These are phyloP conservation scores for Citrus sp. DNA, from an alignment of 345 rosid genomes.

Conservation along the genomic window DNA sequence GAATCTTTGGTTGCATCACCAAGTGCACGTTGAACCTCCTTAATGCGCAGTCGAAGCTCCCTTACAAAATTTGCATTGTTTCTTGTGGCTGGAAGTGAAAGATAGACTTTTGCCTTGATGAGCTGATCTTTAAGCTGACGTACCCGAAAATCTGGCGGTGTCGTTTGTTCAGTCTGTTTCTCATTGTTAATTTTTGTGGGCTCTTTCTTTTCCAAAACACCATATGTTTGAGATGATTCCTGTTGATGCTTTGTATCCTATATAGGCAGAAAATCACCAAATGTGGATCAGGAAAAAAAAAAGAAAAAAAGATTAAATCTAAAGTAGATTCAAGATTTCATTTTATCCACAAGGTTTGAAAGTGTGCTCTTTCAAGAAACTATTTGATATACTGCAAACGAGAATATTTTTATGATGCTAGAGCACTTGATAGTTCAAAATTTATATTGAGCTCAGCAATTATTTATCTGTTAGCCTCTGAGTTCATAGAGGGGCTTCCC, in stretches of 20 bases:
- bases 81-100: conserved; percentile 73
- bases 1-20: conserved; percentile 78
- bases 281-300: neutral
- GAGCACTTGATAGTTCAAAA: neutral
- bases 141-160: conserved; percentile 59
- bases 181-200: conserved; percentile 24
- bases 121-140: conserved; percentile 88
- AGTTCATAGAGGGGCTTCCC: neutral
- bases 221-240: conserved; percentile 29
- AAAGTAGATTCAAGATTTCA: neutral
- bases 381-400: neutral
- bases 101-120: conserved; percentile 83
- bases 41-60: conserved; percentile 81
- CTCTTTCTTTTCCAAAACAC: conserved; percentile 30
- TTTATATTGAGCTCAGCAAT: neutral
- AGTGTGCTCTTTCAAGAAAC: neutral
- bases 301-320: neutral
- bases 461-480: neutral
- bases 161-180: conserved; percentile 33
- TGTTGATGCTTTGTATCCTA: conserved; percentile 34
- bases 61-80: conserved; percentile 64
- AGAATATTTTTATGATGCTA: neutral
- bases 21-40: conserved; percentile 76
- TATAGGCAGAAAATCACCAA: conserved; percentile 9
- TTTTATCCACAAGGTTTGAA: neutral